Percentiles rank a stretch among this genome's conserved stretches.
These are phyloP conservation scores for Phlyctochytrium planicorne DNA, from an alignment of 192 early-diverging fungal species.

Conservation along the genomic window DNA sequence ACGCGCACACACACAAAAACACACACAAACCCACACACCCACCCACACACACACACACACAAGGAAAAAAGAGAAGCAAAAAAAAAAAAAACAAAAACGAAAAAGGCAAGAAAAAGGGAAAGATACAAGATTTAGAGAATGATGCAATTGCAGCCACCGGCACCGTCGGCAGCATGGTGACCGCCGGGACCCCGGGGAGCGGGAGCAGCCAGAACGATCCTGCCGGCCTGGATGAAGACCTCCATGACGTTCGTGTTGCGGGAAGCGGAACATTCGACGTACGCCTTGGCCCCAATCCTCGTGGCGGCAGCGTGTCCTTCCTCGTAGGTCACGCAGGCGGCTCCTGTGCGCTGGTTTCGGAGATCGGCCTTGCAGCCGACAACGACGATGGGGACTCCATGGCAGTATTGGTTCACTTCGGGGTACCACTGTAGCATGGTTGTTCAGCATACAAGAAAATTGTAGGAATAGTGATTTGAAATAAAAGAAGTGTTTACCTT, in stretches of 20 bases:
- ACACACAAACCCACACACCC: too few species aligned
- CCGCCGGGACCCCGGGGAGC: constrained; percentile 5
- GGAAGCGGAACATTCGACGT: constrained; percentile 75
- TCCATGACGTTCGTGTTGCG: constrained; percentile 75
- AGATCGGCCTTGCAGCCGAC: constrained; percentile 32
- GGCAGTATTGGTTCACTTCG: constrained; percentile 28
- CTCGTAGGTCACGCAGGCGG: background rate
- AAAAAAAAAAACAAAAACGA: constrained; percentile 1
- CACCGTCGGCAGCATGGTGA: background rate
- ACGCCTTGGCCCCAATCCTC: constrained; percentile 76
- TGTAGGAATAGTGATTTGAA: constrained; percentile 50
- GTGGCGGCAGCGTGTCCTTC: constrained; percentile 71
- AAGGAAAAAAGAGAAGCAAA: too few species aligned
- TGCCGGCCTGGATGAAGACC: constrained; percentile 82
- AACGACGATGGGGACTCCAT: constrained; percentile 23
- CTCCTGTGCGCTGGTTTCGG: background rate
- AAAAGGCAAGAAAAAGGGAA: too few species aligned
- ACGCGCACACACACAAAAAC: too few species aligned
- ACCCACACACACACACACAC: too few species aligned
- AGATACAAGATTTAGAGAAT: background rate
- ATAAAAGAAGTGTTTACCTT: constrained; percentile 32
- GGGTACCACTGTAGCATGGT: constrained; percentile 23
- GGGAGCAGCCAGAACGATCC: constrained; percentile 60
- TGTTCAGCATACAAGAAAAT: constrained; percentile 53
- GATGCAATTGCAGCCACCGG: background rate